Conservation (phyloP, 2,329 filamentous ascomycete genomes). For the Huntiella bhutanensis region DNA sequence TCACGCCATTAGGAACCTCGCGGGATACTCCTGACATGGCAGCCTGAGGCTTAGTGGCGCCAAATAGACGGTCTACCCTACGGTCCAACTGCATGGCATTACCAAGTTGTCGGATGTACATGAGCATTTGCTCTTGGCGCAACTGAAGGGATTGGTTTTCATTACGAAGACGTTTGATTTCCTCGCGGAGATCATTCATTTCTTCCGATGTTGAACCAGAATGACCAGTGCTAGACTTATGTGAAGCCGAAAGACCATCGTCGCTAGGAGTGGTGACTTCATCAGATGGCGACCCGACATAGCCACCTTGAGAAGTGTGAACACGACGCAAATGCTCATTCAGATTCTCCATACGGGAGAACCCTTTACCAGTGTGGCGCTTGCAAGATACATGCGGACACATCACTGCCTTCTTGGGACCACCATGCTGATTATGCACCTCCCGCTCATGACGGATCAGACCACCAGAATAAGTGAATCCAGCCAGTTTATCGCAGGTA, state of each 20-base stretch:
- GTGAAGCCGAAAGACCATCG: slow-evolving; percentile 17
- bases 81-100: too few species aligned
- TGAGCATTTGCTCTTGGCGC: not conserved
- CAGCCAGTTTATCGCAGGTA: slow-evolving; percentile 80
- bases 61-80: too few species aligned
- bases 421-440: slow-evolving; percentile 78
- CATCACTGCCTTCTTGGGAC: slow-evolving; percentile 69
- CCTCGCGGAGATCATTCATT: slow-evolving; percentile 38
- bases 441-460: slow-evolving; percentile 80
- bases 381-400: slow-evolving; percentile 81
- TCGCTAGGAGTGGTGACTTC: slow-evolving; percentile 24
- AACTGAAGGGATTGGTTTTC: slow-evolving; percentile 41
- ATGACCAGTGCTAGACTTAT: slow-evolving; percentile 3
- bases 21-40: too few species aligned
- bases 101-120: too few species aligned
- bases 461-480: slow-evolving; percentile 88
- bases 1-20: too few species aligned
- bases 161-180: slow-evolving; percentile 45
- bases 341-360: slow-evolving; percentile 83
- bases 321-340: slow-evolving; percentile 83
- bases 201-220: slow-evolving; percentile 19
- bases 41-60: too few species aligned
- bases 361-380: slow-evolving; percentile 70
- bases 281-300: slow-evolving; percentile 18
- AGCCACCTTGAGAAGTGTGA: slow-evolving; percentile 53